Percentiles rank a stretch among this genome's conserved stretches.
Evolutionary conservation across 306 rosid genomes (phyloP).

Genomic region (Arachis stenosperma): DNA sequence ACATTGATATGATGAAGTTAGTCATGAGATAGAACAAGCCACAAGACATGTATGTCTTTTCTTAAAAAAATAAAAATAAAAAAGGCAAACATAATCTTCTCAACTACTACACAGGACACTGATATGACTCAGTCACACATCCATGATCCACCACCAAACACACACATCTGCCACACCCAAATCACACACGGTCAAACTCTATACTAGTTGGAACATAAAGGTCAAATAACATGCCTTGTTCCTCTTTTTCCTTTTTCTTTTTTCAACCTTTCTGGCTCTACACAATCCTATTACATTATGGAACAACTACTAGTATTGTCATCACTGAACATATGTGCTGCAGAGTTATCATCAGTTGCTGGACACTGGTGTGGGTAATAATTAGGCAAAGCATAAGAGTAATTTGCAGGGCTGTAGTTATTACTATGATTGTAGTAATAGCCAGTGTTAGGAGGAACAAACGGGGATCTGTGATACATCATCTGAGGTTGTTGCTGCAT

Average conservation of each 20-base stretch:
- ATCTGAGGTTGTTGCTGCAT: conserved; percentile 79
- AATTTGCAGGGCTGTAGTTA: conserved; percentile 50
- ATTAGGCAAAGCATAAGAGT: conserved; percentile 45
- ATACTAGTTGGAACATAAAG: conserved; percentile 34
- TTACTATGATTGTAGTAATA: conserved; percentile 60
- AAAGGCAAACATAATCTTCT: conserved; percentile 32
- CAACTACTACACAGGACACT: conserved; percentile 38
- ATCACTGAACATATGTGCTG: conserved; percentile 79
- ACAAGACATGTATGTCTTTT: conserved; percentile 2
- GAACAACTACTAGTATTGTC: conserved; percentile 83
- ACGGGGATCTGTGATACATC: conserved; percentile 84
- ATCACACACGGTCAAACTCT: conserved; percentile 44
- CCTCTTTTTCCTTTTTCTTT: not conserved
- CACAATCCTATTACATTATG: conserved; percentile 59
- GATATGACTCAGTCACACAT: conserved; percentile 34
- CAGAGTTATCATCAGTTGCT: conserved; percentile 45
- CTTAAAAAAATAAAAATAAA: not conserved
- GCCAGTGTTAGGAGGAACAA: conserved; percentile 74
- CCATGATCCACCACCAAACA: conserved; percentile 18
- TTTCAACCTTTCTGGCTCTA: conserved; percentile 25
- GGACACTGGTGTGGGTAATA: conserved; percentile 5
- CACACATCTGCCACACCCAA: conserved; percentile 40
- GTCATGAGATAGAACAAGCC: conserved; percentile 21
- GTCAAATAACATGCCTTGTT: conserved; percentile 42
- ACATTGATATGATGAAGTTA: not conserved